Evolutionary conservation across 2,329 filamentous ascomycete species (phyloP), one percentile per base, ranked within the genome.

Genomic region (Verticillium albo-atrum): DNA sequence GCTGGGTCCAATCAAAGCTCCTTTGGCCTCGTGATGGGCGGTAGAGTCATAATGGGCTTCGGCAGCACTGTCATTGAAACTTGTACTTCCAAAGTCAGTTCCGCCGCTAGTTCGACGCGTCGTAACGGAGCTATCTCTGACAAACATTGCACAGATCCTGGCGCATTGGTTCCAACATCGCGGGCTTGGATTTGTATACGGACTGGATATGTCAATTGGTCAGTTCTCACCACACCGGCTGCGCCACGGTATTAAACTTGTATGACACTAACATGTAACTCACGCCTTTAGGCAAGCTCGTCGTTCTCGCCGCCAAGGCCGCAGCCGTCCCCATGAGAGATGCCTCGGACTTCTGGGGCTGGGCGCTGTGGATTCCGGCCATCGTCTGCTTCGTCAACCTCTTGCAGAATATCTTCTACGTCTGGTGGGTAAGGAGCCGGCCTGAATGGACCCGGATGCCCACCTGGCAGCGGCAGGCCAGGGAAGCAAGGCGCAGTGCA

Each of bases 271-370:
- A 32, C 7, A 32, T 14, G 30, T 32, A 32, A 32, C 9, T 32
- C 1, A 14, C 30, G 30, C 30, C 9, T 32, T 9, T 26, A 62
- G 61, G 62, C 50, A 68, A 68, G 56, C 63, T 68, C 26, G 64
- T 68, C 27, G 65, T 67, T 1, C 61, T 69, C 4, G 55, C 63
- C 17, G 65, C 68, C 54, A 67, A 65, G 58, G 65, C 65, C 7
- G 65, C 68, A 3, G 67, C 68, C 4, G 63, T 70, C 9, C 66
- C 68, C 5, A 70, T 69, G 66, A 54, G 64, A 52, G 66, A 70
- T 34, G 64, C 64, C 5, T 58, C 66, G 5, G 59, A 60, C 1
- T 70, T 68, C 58, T 70, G 67, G 67, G 67, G 68, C 54, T 70
- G 67, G 68, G 63, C 66, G 3, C 57, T 70, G 2, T 70, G 68